A percentile compares a stretch with the other conserved stretches of the same genome.
Conservation (phyloP, 306 rosid species). For the Acacia melanoxylon region DNA sequence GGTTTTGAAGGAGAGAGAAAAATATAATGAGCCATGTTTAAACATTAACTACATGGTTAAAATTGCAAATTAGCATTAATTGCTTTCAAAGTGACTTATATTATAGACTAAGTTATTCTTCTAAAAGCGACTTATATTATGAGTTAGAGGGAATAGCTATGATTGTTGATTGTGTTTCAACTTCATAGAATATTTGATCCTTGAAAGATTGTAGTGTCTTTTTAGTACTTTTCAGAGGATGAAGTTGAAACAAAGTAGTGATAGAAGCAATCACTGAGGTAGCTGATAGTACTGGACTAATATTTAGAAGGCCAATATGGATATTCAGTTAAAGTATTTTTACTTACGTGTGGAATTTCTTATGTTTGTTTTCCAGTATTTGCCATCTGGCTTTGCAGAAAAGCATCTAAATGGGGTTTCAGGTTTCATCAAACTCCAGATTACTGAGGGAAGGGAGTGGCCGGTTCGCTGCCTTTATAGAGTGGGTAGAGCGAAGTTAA, state of each 20-base stretch:
- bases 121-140: too few species aligned
- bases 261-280: not conserved
- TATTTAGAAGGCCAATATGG: not conserved
- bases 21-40: too few species aligned
- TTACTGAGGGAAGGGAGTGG: constrained; percentile 78
- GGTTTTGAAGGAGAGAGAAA: too few species aligned
- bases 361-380: constrained; percentile 63
- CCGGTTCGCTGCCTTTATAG: constrained; percentile 87
- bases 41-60: too few species aligned
- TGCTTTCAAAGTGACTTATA: too few species aligned
- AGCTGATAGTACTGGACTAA: not conserved
- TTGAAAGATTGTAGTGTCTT: not conserved
- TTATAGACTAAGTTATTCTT: too few species aligned
- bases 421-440: constrained; percentile 92
- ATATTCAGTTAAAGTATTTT: not conserved
- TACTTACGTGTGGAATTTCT: not conserved
- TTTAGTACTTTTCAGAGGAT: not conserved
- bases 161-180: not conserved
- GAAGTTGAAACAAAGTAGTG: not conserved
- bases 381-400: constrained; percentile 99
- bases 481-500: constrained; percentile 90
- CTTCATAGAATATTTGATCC: not conserved
- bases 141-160: too few species aligned
- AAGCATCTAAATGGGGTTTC: constrained; percentile 85
- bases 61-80: too few species aligned